Evolutionary conservation across 371 early-diverging fungal genomes (phyloP).

Genomic region (Syncephalis fuscata): DNA sequence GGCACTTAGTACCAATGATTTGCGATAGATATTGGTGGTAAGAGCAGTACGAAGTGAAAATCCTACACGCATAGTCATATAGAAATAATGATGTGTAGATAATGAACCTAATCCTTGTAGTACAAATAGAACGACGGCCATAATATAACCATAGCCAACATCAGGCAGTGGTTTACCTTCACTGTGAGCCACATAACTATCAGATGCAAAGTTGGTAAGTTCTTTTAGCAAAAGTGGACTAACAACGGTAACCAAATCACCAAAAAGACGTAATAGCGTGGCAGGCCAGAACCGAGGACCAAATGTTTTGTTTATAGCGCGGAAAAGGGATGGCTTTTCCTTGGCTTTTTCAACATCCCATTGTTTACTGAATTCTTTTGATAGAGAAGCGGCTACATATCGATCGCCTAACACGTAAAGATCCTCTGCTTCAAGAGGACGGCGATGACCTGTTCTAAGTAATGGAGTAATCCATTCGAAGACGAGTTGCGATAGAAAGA

Average conservation of each 20-base stretch:
- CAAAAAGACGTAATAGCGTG: constrained; percentile 8
- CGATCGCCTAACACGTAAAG: constrained; percentile 14
- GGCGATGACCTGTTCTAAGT: constrained; percentile 15
- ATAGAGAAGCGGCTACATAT: constrained; percentile 10
- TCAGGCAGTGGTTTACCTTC: constrained; percentile 4
- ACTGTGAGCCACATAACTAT: neutral
- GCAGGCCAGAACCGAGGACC: constrained; percentile 11
- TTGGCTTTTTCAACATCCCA: constrained; percentile 15
- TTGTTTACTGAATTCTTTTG: constrained; percentile 9
- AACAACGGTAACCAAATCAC: constrained; percentile 5
- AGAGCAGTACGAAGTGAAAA: constrained; percentile 25
- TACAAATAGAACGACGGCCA: constrained; percentile 11
- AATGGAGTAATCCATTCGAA: constrained; percentile 18
- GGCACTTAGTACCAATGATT: constrained; percentile 10
- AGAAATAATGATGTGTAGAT: constrained; percentile 16
- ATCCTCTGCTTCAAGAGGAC: constrained; percentile 21
- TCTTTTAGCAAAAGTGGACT: constrained; percentile 6
- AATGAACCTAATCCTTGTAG: constrained; percentile 15
- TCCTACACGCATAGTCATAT: constrained; percentile 17
- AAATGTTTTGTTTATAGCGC: constrained; percentile 8
- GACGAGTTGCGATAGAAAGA: constrained; percentile 12
- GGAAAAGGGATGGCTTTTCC: constrained; percentile 10
- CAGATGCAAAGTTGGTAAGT: neutral
- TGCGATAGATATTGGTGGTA: constrained; percentile 37
- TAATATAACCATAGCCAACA: constrained; percentile 14